phyloP scores from a whole-genome alignment of 164 flowering plant genomes.

The Macadamia integrifolia region DNA sequence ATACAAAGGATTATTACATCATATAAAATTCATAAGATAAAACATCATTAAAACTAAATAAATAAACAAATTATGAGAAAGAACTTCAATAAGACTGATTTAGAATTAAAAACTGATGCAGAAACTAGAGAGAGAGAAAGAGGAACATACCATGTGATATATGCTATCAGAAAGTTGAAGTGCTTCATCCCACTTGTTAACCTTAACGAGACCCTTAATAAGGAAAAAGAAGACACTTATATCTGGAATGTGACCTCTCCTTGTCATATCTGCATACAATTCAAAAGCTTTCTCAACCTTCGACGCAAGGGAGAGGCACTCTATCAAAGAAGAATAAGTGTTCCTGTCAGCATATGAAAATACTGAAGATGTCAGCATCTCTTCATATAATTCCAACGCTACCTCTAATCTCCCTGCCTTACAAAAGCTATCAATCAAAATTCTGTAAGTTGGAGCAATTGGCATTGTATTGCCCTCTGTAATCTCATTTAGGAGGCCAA shows the following conservation, averaged over 20 bases:
- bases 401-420: conserved; percentile 68
- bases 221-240: conserved; percentile 41
- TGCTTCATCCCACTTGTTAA: conserved; percentile 67
- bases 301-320: conserved; percentile 46
- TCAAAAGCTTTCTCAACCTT: conserved; percentile 69
- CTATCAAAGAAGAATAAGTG: conserved; percentile 45
- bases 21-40: too few relatives aligned
- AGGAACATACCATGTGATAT: conserved; percentile 50
- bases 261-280: conserved; percentile 59
- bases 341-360: conserved; percentile 18
- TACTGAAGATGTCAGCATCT: conserved; percentile 37
- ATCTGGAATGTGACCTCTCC: conserved; percentile 52
- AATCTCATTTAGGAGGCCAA: conserved; percentile 65
- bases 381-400: conserved; percentile 64
- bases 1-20: not conserved
- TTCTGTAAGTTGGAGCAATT: conserved; percentile 50
- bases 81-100: not conserved
- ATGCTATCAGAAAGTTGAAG: conserved; percentile 59
- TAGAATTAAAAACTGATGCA: too few relatives aligned
- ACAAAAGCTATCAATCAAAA: conserved; percentile 61
- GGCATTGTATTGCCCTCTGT: conserved; percentile 37
- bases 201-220: conserved; percentile 53
- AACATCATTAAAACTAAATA: too few relatives aligned
- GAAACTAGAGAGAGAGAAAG: not conserved
- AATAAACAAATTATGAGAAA: too few relatives aligned